phyloP scores from a whole-genome alignment of 2,329 filamentous ascomycete species.

The Stylonectria norvegica region DNA sequence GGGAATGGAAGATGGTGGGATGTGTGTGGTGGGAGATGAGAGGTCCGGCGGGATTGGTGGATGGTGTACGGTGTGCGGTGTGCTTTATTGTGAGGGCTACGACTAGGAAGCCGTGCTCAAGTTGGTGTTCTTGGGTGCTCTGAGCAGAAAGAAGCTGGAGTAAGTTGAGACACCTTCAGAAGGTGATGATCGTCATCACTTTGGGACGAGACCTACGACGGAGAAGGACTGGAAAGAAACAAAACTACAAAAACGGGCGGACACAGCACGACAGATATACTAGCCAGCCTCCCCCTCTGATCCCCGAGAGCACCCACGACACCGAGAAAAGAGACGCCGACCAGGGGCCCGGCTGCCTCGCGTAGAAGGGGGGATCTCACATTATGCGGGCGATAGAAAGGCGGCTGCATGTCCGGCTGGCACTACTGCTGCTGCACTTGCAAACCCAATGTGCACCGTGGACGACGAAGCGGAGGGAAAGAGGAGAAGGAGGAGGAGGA shows the following conservation, averaged over 20 bases:
- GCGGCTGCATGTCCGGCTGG: conserved; percentile 9
- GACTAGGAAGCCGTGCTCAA: neutral
- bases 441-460: too few relatives aligned
- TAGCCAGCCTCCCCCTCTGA: neutral
- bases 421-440: conserved; percentile 20
- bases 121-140: too few relatives aligned
- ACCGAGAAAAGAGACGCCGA: conserved; percentile 8
- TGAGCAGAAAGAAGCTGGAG: too few relatives aligned
- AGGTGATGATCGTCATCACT: neutral
- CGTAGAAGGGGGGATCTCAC: conserved; percentile 17
- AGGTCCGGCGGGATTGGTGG: neutral
- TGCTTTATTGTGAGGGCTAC: too few relatives aligned
- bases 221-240: conserved; percentile 2
- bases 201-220: neutral
- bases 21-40: neutral
- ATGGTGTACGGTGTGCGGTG: too few relatives aligned
- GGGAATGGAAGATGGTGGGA: neutral
- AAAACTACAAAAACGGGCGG: conserved; percentile 1
- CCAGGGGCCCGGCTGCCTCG: conserved; percentile 16
- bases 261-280: neutral
- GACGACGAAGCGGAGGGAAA: too few relatives aligned
- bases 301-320: conserved; percentile 1
- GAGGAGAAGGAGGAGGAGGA: too few relatives aligned
- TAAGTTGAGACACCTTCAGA: too few relatives aligned
- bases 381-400: conserved; percentile 24